Evolutionary conservation across 148 eudicot species (phyloP), one percentile per base, ranked within the genome.

Genomic region (Diospyros kaki): DNA sequence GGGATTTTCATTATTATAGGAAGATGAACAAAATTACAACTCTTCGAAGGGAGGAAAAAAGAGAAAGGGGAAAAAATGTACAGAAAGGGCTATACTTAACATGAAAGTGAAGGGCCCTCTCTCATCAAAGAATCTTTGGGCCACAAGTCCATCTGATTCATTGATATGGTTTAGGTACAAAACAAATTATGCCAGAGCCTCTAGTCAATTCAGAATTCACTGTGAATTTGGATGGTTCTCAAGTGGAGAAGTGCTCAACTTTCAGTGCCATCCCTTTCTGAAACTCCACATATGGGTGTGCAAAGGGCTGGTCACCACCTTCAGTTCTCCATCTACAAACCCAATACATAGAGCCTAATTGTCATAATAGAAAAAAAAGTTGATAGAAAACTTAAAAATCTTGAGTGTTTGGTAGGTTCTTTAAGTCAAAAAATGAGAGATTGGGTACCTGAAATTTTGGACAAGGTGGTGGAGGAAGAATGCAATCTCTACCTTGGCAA

Each of bases 381-480:
- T 6, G 12, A 6, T 6, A 55, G 0, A 48, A 55, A 5, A 55
- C 1, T 55, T 6, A 55, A 0, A 55, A 55, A 55, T 10, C 59
- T 10, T 0, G 3, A 9, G 59, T 6, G 12, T 6, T 55, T 13
- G 12, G 12, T 9, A 9, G 3, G 8, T 13, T 55, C 11, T 55
- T 55, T 55, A 48, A 48, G 12, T 55, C 9, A 13, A 55, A 9
- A 55, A 55, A 55, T 55, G 4, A 2, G 56, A 53, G 59, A 56
- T 38, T 51, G 70, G 28, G 28, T 75, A 88, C 92, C 92, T 86
- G 76, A 81, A 88, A 46, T 77, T 84, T 69, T 79, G 89, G 54
- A 88, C 79, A 68, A 88, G 89, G 79, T 86, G 89, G 75, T 88
- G 89, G 78, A 88, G 87, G 84, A 88, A 88, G 79, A 86, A 88